Conservation (phyloP, 176 grass and related monocot genomes). For the Tillandsia leiboldiana region DNA sequence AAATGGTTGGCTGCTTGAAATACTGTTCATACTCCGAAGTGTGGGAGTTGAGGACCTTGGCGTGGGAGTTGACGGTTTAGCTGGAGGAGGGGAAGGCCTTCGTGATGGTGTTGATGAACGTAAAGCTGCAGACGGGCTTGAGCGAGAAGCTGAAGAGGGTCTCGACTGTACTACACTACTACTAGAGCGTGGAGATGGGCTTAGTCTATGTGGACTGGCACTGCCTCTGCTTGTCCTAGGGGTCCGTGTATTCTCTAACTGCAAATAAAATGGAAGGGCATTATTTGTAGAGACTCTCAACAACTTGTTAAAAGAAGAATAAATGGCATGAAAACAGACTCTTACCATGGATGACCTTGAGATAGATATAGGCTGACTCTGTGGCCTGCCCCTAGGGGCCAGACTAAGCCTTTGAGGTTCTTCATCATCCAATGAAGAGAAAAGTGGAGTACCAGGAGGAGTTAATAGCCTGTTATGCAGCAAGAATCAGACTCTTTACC, state of each 20-base stretch:
- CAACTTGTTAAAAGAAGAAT: background rate
- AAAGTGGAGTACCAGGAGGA: conserved; percentile 89
- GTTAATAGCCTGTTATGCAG: conserved; percentile 60
- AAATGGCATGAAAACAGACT: background rate
- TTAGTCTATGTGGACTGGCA: conserved; percentile 75
- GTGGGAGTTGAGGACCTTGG: conserved; percentile 63
- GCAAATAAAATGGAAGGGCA: background rate
- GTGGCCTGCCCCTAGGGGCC: conserved; percentile 56
- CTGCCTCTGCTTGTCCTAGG: conserved; percentile 59
- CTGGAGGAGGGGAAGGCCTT: conserved; percentile 55
- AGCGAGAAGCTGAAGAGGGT: conserved; percentile 47
- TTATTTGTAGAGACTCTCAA: background rate
- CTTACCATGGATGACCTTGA: conserved; percentile 59
- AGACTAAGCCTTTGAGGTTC: conserved; percentile 31
- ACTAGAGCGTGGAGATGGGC: conserved; percentile 52
- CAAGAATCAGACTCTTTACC: too few species aligned
- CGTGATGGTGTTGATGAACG: conserved; percentile 34
- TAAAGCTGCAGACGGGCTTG: conserved; percentile 45
- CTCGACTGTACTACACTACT: conserved; percentile 26
- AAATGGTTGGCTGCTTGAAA: conserved; percentile 31
- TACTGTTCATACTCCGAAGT: conserved; percentile 62
- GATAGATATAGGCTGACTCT: conserved; percentile 50
- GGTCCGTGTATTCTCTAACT: conserved; percentile 45
- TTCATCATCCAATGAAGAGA: conserved; percentile 71
- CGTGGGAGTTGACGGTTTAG: conserved; percentile 44